phyloP scores from a whole-genome alignment of 441 rosid genomes.

The Geranium incanum region DNA sequence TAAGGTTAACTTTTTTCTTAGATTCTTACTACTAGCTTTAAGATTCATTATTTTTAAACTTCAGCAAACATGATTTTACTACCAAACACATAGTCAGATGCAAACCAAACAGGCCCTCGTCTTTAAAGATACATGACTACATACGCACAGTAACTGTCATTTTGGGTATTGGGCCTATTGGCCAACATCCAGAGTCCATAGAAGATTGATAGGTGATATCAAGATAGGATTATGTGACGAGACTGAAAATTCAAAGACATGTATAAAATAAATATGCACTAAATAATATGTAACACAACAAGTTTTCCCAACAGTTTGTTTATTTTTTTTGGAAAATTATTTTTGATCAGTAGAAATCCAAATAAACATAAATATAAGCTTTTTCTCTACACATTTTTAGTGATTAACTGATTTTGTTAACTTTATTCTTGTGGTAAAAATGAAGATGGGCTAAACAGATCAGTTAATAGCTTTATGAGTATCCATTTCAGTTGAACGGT shows the following conservation, averaged over 20 bases:
- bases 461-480: background rate
- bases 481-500: background rate
- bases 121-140: background rate
- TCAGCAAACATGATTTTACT: background rate
- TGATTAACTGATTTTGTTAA: conserved; percentile 4
- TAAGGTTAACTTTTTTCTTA: background rate
- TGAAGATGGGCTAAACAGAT: background rate
- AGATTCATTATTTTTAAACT: background rate
- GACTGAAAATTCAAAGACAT: background rate
- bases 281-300: background rate
- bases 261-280: background rate
- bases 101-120: background rate
- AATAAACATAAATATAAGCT: background rate
- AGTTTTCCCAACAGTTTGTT: background rate
- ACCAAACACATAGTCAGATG: background rate
- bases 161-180: background rate
- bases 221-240: background rate
- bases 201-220: background rate
- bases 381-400: background rate
- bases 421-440: background rate
- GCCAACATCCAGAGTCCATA: background rate
- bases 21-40: background rate
- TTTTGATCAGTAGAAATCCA: background rate
- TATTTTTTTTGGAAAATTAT: background rate
- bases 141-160: background rate